A percentile compares a stretch with the other conserved stretches of the same genome.
Evolutionary conservation across 1,139 yeast genomes (phyloP).

Genomic region (Debaryomycetaceae sp.): DNA sequence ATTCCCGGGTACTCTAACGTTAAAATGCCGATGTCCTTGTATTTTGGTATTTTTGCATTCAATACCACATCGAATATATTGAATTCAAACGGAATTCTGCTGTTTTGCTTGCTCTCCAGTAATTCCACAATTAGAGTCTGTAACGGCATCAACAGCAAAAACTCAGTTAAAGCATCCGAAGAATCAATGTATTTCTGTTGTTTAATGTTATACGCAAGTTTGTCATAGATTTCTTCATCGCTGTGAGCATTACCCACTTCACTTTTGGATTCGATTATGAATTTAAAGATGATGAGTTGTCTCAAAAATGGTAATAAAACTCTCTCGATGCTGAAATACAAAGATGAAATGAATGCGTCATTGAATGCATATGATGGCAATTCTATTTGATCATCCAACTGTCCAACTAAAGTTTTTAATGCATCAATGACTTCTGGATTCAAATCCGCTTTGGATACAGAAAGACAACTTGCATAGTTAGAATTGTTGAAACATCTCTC

Average conservation of each 20-base stretch:
- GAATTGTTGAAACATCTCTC: slow-evolving; percentile 7
- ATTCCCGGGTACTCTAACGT: slow-evolving; percentile 37
- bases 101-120: slow-evolving; percentile 3
- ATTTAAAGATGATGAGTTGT: slow-evolving; percentile 33
- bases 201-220: slow-evolving; percentile 16
- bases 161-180: slow-evolving; percentile 18
- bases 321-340: slow-evolving; percentile 29
- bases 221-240: slow-evolving; percentile 15
- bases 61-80: slow-evolving; percentile 22
- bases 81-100: slow-evolving; percentile 19
- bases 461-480: slow-evolving; percentile 3
- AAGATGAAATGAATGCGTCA: slow-evolving; percentile 5
- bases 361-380: background rate
- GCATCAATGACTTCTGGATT: background rate
- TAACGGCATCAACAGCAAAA: slow-evolving; percentile 20
- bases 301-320: slow-evolving; percentile 34
- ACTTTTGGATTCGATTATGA: slow-evolving; percentile 28
- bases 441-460: slow-evolving; percentile 1
- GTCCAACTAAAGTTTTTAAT: slow-evolving; percentile 1
- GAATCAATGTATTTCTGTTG: slow-evolving; percentile 17
- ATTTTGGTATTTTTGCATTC: slow-evolving; percentile 25
- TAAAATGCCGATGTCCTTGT: slow-evolving; percentile 21
- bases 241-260: too few relatives aligned
- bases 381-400: slow-evolving; percentile 2
- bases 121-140: slow-evolving; percentile 15